A percentile compares a stretch with the other conserved stretches of the same genome.
These are phyloP conservation scores for Amanita muscaria DNA, from an alignment of 768 basidiomycete species.

Conservation along the genomic window DNA sequence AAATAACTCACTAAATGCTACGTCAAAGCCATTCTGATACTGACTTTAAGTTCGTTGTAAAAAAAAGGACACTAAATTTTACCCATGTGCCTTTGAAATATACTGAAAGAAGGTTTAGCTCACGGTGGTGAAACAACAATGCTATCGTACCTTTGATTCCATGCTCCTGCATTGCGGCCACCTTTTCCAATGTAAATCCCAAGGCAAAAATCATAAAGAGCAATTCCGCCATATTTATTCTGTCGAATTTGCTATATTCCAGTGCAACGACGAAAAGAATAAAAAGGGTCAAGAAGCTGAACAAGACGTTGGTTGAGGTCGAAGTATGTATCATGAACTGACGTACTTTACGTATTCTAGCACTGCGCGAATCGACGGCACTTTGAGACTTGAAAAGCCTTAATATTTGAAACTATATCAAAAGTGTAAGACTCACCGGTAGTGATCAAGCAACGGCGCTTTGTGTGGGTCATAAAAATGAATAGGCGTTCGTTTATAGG, in stretches of 20 bases:
- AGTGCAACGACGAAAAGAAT: conserved; percentile 73
- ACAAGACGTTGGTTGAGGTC: conserved; percentile 7
- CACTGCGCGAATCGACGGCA: conserved; percentile 84
- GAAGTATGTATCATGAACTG: not conserved
- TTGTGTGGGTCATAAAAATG: conserved; percentile 93
- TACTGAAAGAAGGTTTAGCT: conserved; percentile 29
- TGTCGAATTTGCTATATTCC: conserved; percentile 55
- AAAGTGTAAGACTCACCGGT: conserved; percentile 46
- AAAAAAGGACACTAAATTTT: conserved; percentile 12
- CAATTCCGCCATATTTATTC: conserved; percentile 57
- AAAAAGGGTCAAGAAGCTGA: conserved; percentile 74
- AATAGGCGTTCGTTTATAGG: conserved; percentile 86
- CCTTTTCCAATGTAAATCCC: conserved; percentile 86
- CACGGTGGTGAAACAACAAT: too few relatives aligned
- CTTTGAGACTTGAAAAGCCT: conserved; percentile 58
- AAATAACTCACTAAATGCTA: conserved; percentile 64
- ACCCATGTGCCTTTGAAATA: conserved; percentile 86
- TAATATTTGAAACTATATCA: not conserved
- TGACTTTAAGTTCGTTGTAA: not conserved
- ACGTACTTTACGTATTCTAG: conserved; percentile 80
- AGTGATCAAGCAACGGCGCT: conserved; percentile 91
- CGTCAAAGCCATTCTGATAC: conserved; percentile 83
- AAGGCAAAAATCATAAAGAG: conserved; percentile 72
- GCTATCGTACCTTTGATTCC: conserved; percentile 65
- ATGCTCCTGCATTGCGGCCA: conserved; percentile 94